phyloP scores from a whole-genome alignment of 2,329 filamentous ascomycete species.

The Fusarium avenaceum region DNA sequence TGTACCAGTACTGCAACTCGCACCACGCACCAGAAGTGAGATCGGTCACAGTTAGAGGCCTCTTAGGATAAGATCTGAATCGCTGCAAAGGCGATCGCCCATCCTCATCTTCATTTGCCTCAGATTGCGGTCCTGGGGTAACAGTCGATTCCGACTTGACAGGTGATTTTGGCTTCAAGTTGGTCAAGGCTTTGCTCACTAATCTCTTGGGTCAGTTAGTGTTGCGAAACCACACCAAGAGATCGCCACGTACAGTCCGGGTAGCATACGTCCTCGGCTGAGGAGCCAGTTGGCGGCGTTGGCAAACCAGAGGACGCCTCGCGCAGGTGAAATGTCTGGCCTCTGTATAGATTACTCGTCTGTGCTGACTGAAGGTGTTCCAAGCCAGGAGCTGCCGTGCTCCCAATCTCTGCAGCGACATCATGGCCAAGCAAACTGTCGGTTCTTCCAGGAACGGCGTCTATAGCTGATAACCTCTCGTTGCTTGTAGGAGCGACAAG shows the following conservation, averaged over 20 bases:
- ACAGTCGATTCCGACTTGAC: conserved; percentile 31
- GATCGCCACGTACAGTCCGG: conserved; percentile 64
- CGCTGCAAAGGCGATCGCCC: conserved; percentile 75
- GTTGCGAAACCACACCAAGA: conserved; percentile 24
- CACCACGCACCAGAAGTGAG: conserved; percentile 93
- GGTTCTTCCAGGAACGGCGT: conserved; percentile 43
- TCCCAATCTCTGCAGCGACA: conserved; percentile 17
- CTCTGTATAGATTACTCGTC: conserved; percentile 13
- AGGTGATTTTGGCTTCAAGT: conserved; percentile 36
- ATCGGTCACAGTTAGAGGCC: conserved; percentile 88
- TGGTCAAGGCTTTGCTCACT: conserved; percentile 66
- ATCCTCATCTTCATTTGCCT: conserved; percentile 45
- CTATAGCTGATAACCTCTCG: conserved; percentile 34
- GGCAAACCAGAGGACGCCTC: conserved; percentile 8
- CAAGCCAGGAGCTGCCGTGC: conserved; percentile 6
- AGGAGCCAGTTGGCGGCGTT: conserved; percentile 28
- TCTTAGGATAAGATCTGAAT: conserved; percentile 82
- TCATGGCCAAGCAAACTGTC: conserved; percentile 21
- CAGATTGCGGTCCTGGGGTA: conserved; percentile 20
- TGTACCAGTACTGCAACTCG: conserved; percentile 93
- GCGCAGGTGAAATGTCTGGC: conserved; percentile 11
- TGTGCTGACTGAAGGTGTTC: conserved; percentile 10
- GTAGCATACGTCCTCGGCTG: conserved; percentile 57
- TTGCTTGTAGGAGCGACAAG: conserved; percentile 16
- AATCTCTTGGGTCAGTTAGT: conserved; percentile 76